Evolutionary conservation across 352 stramenopile species (phyloP), one percentile per base, ranked within the genome.

Genomic region (Phytophthora palmivora): DNA sequence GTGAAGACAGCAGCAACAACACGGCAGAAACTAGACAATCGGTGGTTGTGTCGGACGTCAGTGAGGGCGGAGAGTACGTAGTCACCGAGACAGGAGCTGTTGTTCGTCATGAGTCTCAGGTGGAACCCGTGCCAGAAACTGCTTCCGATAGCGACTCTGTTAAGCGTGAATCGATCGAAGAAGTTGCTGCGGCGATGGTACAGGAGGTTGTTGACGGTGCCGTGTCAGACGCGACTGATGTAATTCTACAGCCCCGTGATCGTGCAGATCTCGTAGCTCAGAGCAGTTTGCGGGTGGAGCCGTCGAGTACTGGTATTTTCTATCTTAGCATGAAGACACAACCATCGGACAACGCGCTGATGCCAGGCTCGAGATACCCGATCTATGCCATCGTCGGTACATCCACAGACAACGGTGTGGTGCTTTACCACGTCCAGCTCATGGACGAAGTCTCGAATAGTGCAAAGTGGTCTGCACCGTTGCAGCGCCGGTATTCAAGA

Each of bases 401-500:
- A 3, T 76, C 71, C 2, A 69, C 41, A 11, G 49, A 67, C 18
- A 67, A 79, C 8, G 71, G 68, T 15, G 58, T 84, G 19, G 69
- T 80, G 26, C 6, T 72, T 41, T 84, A 84, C 44, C 68, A 81
- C 32, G 54, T 84, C 16, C 71, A 84, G 51, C 56, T 71, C 34
- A 64, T 65, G 22, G 58, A 77, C 41, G 68, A 76, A 6, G 43
- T 61, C 11, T 63, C 60, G 1, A 39, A 70, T 39, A 59, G 54
- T 28, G 46, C 48, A 12, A 62, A 78, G 63, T 80, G 68, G 76
- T 18, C 61, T 15, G 32, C 58, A 7, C 72, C 70, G 0, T 10
- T 82, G 12, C 36, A 63, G 44, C 67, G 68, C 18, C 79, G 82
- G n/a, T 91, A 87, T 62, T 79, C 66, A 0, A 62, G 74, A 16